Percentiles rank a stretch among this genome's conserved stretches.
Evolutionary conservation across 495 filamentous ascomycete species (phyloP).

Genomic region (Chaetomium tenue): DNA sequence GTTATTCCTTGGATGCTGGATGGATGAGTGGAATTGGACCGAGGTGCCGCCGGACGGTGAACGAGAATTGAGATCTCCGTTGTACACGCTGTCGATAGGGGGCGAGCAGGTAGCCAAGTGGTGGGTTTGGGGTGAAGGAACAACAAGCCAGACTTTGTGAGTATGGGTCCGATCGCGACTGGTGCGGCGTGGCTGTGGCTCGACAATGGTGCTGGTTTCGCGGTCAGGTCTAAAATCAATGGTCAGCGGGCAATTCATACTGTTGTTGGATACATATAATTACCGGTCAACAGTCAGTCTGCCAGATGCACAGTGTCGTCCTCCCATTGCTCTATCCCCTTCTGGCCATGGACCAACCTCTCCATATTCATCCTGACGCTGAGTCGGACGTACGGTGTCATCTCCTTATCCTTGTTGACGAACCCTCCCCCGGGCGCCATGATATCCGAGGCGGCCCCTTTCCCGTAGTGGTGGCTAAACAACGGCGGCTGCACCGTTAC

Average conservation of each 20-base stretch:
- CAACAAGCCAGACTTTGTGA: no score
- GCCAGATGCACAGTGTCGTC: slow-evolving; percentile 13
- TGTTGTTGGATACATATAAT: neutral
- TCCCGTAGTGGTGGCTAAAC: slow-evolving; percentile 46
- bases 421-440: slow-evolving; percentile 47
- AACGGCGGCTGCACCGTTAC: slow-evolving; percentile 50
- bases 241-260: neutral
- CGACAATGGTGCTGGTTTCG: no score
- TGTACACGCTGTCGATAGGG: no score
- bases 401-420: slow-evolving; percentile 40
- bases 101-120: no score
- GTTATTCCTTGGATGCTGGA: no score
- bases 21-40: no score
- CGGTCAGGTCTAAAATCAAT: no score
- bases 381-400: slow-evolving; percentile 47
- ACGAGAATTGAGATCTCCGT: no score
- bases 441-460: slow-evolving; percentile 44
- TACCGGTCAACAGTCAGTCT: neutral
- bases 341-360: slow-evolving; percentile 34
- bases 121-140: no score
- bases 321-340: slow-evolving; percentile 44
- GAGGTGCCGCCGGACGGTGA: no score
- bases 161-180: no score
- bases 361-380: slow-evolving; percentile 47
- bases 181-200: no score